Conservation (phyloP, 345 rosid genomes). For the Heritiera littoralis region DNA sequence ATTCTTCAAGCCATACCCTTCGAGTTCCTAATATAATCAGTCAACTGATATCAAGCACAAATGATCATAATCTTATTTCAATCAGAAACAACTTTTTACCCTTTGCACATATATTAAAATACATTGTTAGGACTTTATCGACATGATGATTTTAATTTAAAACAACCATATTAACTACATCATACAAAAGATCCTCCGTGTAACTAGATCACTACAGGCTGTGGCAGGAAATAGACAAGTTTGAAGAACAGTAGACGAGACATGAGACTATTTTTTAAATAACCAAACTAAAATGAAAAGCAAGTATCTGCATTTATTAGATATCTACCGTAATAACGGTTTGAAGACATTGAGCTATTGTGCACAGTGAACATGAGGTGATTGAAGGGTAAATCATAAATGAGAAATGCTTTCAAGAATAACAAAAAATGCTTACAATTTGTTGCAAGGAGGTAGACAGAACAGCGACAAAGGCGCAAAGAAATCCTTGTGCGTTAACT, state of each 20-base stretch:
- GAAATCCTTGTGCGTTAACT: slow-evolving; percentile 24
- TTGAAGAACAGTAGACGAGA: neutral
- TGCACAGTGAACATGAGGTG: neutral
- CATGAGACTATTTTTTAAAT: neutral
- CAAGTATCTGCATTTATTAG: neutral
- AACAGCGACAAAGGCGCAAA: slow-evolving; percentile 24
- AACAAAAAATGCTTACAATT: slow-evolving; percentile 21
- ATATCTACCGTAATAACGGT: neutral
- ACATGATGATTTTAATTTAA: neutral
- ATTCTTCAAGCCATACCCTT: neutral
- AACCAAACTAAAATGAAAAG: neutral
- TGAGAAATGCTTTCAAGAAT: neutral
- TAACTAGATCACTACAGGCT: neutral
- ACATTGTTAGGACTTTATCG: neutral
- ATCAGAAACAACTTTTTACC: neutral
- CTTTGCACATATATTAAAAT: neutral
- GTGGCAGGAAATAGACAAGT: neutral
- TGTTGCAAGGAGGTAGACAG: slow-evolving; percentile 29
- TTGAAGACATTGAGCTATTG: neutral
- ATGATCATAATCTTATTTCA: neutral
- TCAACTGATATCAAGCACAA: neutral
- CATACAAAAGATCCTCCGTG: neutral
- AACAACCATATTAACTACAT: neutral
- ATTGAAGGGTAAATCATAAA: neutral
- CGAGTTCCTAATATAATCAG: neutral